These are phyloP conservation scores for Melaleuca quinquenervia DNA, from an alignment of 345 rosid genomes.

Conservation along the genomic window DNA sequence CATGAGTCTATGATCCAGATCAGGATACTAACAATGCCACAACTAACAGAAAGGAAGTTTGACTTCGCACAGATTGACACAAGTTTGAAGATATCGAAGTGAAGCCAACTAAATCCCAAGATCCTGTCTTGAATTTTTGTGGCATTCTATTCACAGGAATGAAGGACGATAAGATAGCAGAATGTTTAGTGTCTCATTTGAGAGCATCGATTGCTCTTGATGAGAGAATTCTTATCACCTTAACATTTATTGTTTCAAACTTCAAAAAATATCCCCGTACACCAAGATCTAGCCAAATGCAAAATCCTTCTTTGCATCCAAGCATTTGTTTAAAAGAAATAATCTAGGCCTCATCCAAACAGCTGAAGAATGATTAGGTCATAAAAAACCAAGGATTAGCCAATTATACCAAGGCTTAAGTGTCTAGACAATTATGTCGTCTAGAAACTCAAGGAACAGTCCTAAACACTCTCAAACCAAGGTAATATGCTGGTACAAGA, in stretches of 20 bases:
- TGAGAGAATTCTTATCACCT: not conserved
- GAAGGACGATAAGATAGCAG: not conserved
- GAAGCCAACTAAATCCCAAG: not conserved
- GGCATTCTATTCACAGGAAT: not conserved
- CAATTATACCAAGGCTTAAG: not conserved
- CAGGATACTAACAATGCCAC: not conserved
- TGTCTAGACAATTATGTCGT: not conserved
- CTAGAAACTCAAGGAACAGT: not conserved
- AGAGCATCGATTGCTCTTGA: not conserved
- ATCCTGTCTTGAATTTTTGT: not conserved
- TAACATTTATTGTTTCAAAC: not conserved
- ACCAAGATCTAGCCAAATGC: not conserved
- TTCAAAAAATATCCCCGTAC: not conserved
- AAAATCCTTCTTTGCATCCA: not conserved
- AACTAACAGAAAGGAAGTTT: not conserved
- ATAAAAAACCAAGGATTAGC: not conserved
- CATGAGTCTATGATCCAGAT: not conserved
- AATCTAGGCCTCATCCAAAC: not conserved
- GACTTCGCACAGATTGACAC: not conserved
- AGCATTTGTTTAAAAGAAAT: not conserved
- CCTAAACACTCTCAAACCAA: not conserved
- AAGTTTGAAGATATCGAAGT: not conserved
- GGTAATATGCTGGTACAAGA: not conserved
- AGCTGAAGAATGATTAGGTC: not conserved
- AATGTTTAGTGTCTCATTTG: not conserved